Conservation (phyloP, 257 asterid genomes). For the Paulownia fortunei region DNA sequence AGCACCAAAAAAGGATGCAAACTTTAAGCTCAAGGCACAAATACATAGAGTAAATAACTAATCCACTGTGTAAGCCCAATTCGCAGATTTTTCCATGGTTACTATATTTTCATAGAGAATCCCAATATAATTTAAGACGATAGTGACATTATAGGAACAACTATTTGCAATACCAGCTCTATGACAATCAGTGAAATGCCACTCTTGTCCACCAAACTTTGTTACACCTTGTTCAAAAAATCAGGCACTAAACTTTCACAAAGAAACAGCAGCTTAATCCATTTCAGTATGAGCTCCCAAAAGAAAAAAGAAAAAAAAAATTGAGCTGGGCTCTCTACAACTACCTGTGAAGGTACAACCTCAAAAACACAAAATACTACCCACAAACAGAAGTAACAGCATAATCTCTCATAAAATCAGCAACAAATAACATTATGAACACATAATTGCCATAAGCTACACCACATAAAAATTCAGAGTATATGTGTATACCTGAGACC, state of each 20-base stretch:
- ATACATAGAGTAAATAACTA: background rate
- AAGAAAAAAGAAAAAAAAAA: background rate
- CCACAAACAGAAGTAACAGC: background rate
- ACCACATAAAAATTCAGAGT: background rate
- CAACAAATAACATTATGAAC: background rate
- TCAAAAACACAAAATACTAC: background rate
- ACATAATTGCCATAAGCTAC: conserved; percentile 3
- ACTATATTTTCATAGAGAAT: background rate
- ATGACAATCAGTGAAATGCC: background rate
- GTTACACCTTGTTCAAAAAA: background rate
- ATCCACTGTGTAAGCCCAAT: background rate
- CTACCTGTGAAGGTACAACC: background rate
- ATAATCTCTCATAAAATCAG: background rate
- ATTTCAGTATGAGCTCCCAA: background rate
- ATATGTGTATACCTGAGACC: conserved; percentile 69
- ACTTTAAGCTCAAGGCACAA: background rate
- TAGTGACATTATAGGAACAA: background rate
- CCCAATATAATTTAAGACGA: background rate
- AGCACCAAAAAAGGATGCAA: background rate
- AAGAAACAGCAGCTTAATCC: background rate
- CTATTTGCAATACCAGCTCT: background rate
- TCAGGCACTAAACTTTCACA: background rate
- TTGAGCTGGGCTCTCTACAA: background rate
- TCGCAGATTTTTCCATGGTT: background rate
- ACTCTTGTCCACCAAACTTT: background rate